Base-by-base conservation (phyloP, 2,329 filamentous ascomycete species). In the Aciculosporium take region DNA sequence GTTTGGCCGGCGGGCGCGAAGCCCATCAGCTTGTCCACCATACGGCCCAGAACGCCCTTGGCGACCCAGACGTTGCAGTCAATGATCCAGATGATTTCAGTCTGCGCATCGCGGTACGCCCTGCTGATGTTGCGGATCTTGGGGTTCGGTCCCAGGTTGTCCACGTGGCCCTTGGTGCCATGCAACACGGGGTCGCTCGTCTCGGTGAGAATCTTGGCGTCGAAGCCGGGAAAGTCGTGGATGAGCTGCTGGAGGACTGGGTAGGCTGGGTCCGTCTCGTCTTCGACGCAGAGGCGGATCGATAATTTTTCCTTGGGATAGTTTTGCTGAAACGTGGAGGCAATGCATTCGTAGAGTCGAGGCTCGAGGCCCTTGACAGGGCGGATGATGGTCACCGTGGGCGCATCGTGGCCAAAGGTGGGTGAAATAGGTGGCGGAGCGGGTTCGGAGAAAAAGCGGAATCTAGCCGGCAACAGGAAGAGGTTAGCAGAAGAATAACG, bases 41-140 rank as follows among this genome's bases (percentile, higher is more conserved):
- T 91, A 42, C 88, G 76, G 0, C 83, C 86, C 37, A 83, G 77
- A 1, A 86, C 84, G 9, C 83, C 83, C 33, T 68, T 76, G 5
- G 77, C 77, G 28, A 95, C 72, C 91, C 93, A 98, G 39, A 98
- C 79, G 55, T 98, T 98, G 65, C 88, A 95, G 62, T 98, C 91
- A 17, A 94, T 74, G 39, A 95, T 80, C 91, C 91, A 98, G 18
- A 98, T 71, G 21, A 96, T 72, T 55, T 95, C 87, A 1, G 84
- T 81, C 48, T 81, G 80, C 2, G 87, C 85, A 56, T 96, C 88
- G 23, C 87, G 69, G 56, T 95, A 98, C 2, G 86, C 88, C 33
- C 86, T 76, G 57, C 88, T 95, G 69, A 96, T 85, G 58, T 98
- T 98, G 39, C 91, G 73, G 51, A 98, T 93, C 67, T 98, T 98